Conservation (phyloP, 352 stramenopile genomes). For the Pythium dissimile region DNA sequence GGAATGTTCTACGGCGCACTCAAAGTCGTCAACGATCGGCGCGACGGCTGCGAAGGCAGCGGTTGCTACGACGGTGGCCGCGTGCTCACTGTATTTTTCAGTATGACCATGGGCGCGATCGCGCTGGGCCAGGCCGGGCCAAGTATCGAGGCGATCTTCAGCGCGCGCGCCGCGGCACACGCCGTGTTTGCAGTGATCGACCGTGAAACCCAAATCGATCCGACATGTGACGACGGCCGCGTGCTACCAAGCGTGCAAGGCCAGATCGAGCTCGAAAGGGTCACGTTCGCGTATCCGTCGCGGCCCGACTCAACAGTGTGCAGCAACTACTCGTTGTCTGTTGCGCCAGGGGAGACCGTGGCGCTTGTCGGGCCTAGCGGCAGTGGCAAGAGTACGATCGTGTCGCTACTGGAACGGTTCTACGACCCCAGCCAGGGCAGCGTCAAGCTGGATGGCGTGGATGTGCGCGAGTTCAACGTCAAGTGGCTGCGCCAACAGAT, state of each 20-base stretch:
- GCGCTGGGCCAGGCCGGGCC: conserved; percentile 30
- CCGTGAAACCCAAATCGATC: conserved; percentile 29
- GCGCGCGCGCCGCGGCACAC: conserved; percentile 21
- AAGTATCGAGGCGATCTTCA: conserved; percentile 26
- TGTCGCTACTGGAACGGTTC: conserved; percentile 88
- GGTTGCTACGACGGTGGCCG: conserved; percentile 27
- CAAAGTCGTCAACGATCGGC: conserved; percentile 19
- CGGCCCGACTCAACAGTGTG: conserved; percentile 23
- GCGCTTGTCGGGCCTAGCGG: conserved; percentile 35
- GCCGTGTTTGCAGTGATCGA: conserved; percentile 38
- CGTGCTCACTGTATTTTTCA: conserved; percentile 32
- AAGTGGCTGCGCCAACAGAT: conserved; percentile 67
- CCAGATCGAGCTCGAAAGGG: conserved; percentile 55
- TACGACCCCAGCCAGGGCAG: conserved; percentile 60
- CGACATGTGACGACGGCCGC: conserved; percentile 18
- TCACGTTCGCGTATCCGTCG: conserved; percentile 44
- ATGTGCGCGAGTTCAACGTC: conserved; percentile 66
- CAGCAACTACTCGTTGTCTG: conserved; percentile 17
- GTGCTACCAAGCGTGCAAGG: conserved; percentile 33
- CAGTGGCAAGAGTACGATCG: conserved; percentile 86
- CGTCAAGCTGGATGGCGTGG: conserved; percentile 24
- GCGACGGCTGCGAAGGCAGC: conserved; percentile 1
- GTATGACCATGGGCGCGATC: conserved; percentile 34
- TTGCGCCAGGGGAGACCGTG: conserved; percentile 37
- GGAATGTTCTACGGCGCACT: conserved; percentile 43